A percentile compares a stretch with the other conserved stretches of the same genome.
These are phyloP conservation scores for Tylopilus vinaceipallidus DNA, from an alignment of 768 basidiomycete genomes.

Conservation along the genomic window DNA sequence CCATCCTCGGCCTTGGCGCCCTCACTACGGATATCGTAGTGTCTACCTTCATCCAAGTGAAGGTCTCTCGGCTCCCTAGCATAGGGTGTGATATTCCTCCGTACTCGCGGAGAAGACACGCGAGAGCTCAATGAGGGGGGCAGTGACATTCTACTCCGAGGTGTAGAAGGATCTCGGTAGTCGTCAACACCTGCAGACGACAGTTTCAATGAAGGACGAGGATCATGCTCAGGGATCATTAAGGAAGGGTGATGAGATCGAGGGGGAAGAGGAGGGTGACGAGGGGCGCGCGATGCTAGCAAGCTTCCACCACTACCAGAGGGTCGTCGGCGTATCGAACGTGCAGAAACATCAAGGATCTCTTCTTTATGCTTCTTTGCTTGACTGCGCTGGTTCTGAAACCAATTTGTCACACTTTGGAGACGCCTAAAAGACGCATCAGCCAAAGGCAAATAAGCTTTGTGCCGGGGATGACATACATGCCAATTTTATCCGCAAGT, in stretches of 20 bases:
- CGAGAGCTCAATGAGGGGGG: slow-evolving; percentile 30
- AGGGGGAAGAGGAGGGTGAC: slow-evolving; percentile 20
- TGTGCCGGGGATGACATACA: slow-evolving; percentile 49
- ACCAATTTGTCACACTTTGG: slow-evolving; percentile 83
- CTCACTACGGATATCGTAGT: slow-evolving; percentile 23
- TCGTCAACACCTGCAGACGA: slow-evolving; percentile 16
- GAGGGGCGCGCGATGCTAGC: slow-evolving; percentile 9
- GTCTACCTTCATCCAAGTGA: slow-evolving; percentile 25
- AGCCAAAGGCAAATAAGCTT: slow-evolving; percentile 20
- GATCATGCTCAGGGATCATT: slow-evolving; percentile 21
- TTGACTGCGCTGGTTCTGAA: slow-evolving; percentile 80
- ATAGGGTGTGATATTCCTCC: slow-evolving; percentile 29
- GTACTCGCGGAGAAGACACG: slow-evolving; percentile 29
- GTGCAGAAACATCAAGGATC: slow-evolving; percentile 18
- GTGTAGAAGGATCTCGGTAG: slow-evolving; percentile 16
- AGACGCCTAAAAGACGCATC: slow-evolving; percentile 55
- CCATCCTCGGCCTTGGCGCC: slow-evolving; percentile 26
- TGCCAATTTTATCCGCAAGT: slow-evolving; percentile 68
- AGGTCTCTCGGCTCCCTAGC: slow-evolving; percentile 26
- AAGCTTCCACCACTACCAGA: slow-evolving; percentile 6
- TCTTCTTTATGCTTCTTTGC: slow-evolving; percentile 72
- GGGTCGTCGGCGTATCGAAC: slow-evolving; percentile 13
- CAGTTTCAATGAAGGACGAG: slow-evolving; percentile 14
- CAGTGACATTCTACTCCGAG: slow-evolving; percentile 32
- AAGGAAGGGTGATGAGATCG: slow-evolving; percentile 33